Base-by-base conservation (phyloP, 768 basidiomycete species). In the Lepiota venenata region DNA sequence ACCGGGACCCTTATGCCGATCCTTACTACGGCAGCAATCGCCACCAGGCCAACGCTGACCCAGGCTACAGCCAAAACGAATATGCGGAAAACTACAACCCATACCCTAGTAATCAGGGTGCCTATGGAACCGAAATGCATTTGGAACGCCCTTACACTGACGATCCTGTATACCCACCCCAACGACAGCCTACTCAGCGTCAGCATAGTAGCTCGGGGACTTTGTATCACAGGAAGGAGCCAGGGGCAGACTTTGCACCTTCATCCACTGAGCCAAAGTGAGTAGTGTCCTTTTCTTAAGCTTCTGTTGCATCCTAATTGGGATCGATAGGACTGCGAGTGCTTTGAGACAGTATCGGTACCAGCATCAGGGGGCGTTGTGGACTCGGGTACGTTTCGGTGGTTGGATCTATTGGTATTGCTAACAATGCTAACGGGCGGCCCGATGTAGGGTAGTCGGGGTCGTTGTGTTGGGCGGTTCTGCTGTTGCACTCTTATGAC, bases 401-500 rank as follows among this genome's bases (percentile, higher is more conserved):
- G 22, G 42, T 29, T 40, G 22, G 43, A 36, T 37, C 18, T 32
- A 40, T 20, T 4, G 15, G 22, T 21, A 45, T 41, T 20, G 35
- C 22, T 44, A 58, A 5, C 22, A 41, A 49, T 15, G 35, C 3
- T 16, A 11, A 43, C 16, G 20, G 37, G 50, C 41, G 46, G 52
- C 39, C 6, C 9, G 12, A 18, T 36, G n/a, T 37, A 87, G 85
- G 87, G 88, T 14, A 72, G 83, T 50, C 71, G 85, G 54, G 76
- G 71, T 25, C 66, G 82, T 16, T 87, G 84, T 64, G 66, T 82
- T 37, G 83, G 85, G 49, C 70, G 91, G 59, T 86, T 92, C 68
- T 86, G 80, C 66, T 89, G 84, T 61, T 93, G 91, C 69, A 84
- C 85, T 11, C 46, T 92, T 18, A 75, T 92, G 77, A 81, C 82